Evolutionary conservation across 805 yeast species (phyloP).

Genomic region (Myxozyma mucilagina): DNA sequence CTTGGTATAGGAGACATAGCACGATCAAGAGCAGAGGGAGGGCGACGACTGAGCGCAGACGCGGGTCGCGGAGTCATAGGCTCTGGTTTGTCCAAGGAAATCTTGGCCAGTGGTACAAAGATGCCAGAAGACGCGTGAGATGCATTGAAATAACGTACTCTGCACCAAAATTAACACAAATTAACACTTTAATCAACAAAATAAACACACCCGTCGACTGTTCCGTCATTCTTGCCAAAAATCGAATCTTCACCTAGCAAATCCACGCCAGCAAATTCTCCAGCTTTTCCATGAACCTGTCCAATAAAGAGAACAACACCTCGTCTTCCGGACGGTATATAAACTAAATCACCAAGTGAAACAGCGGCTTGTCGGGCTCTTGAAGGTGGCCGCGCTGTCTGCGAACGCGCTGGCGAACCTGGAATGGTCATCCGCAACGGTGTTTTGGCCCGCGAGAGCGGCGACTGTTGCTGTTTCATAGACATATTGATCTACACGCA

Average conservation of each 20-base stretch:
- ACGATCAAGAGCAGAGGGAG: conserved; percentile 3
- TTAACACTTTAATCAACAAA: neutral
- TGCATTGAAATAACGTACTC: conserved; percentile 25
- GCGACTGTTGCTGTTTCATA: neutral
- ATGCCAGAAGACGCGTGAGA: conserved; percentile 20
- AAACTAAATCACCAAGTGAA: conserved; percentile 22
- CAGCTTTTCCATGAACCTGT: conserved; percentile 67
- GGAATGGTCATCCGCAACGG: conserved; percentile 4
- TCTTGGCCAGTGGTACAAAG: conserved; percentile 15
- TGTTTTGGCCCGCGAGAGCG: conserved; percentile 15
- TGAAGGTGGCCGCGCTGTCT: conserved; percentile 6
- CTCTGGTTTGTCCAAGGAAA: conserved; percentile 1
- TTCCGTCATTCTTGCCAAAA: conserved; percentile 86
- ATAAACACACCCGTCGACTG: conserved; percentile 56
- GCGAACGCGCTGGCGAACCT: conserved; percentile 11
- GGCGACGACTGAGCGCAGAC: conserved; percentile 18
- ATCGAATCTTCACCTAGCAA: conserved; percentile 61
- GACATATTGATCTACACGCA: conserved; percentile 4
- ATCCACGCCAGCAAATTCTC: conserved; percentile 86
- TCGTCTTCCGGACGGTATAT: conserved; percentile 18
- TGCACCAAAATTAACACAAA: neutral
- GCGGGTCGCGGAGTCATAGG: conserved; percentile 16
- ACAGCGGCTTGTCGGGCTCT: no score
- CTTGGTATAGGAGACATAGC: conserved; percentile 18
- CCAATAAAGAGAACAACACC: conserved; percentile 42